Percentiles rank a stretch among this genome's conserved stretches.
phyloP scores from a whole-genome alignment of 176 grass and related monocot species.

The Hsuehochloa calcarea region DNA sequence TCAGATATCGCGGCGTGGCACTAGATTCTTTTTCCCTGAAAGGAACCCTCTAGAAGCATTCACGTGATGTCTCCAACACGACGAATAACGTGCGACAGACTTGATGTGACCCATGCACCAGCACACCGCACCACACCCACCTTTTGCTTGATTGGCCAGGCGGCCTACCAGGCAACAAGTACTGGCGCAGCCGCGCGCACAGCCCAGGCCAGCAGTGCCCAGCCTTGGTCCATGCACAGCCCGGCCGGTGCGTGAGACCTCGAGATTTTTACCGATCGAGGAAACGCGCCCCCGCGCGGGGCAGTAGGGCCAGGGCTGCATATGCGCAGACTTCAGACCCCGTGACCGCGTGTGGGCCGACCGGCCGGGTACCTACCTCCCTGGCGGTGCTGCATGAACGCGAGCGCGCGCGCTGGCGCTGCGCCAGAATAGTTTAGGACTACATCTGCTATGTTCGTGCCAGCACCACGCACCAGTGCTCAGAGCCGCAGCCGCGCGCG shows the following conservation, averaged over 20 bases:
- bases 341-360: neutral
- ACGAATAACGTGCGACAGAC: neutral
- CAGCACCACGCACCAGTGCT: neutral
- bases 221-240: neutral
- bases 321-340: neutral
- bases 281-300: neutral
- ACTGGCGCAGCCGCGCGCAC: neutral
- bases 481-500: neutral
- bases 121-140: neutral
- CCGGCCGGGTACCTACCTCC: neutral
- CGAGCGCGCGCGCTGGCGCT: too few species aligned
- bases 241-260: neutral
- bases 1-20: too few species aligned
- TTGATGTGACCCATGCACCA: constrained; percentile 1
- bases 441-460: too few species aligned
- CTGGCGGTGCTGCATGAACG: too few species aligned
- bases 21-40: too few species aligned
- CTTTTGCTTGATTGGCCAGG: neutral
- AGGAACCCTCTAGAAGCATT: constrained; percentile 13
- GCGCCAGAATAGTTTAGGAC: too few species aligned
- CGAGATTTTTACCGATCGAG: neutral
- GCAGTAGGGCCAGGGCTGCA: neutral
- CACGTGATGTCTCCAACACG: neutral
- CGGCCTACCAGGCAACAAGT: neutral
- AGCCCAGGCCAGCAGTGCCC: neutral